These are phyloP conservation scores for Mycena rebaudengoi DNA, from an alignment of 768 basidiomycete genomes.

Conservation along the genomic window DNA sequence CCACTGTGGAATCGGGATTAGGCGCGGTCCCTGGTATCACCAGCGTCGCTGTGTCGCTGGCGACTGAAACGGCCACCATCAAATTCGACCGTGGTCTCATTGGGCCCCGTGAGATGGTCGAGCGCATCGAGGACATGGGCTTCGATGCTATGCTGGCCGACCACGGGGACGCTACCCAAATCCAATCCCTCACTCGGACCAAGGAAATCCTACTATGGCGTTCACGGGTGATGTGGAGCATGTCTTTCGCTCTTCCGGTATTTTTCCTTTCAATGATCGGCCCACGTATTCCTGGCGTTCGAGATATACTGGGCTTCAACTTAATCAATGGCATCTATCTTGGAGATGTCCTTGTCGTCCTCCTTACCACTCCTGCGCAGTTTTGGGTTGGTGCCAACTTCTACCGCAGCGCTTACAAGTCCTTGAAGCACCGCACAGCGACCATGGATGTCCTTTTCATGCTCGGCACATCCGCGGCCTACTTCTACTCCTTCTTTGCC, in stretches of 20 bases:
- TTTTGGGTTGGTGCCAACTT: slow-evolving; percentile 91
- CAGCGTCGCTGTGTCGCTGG: slow-evolving; percentile 75
- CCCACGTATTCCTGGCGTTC: slow-evolving; percentile 70
- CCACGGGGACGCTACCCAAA: slow-evolving; percentile 82
- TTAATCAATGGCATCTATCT: slow-evolving; percentile 78
- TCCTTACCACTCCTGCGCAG: slow-evolving; percentile 90
- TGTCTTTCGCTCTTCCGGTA: slow-evolving; percentile 89
- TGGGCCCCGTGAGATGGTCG: slow-evolving; percentile 88
- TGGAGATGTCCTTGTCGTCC: slow-evolving; percentile 78
- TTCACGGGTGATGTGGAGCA: slow-evolving; percentile 74
- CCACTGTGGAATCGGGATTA: slow-evolving; percentile 78
- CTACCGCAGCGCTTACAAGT: slow-evolving; percentile 90
- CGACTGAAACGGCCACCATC: slow-evolving; percentile 79
- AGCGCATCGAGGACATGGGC: slow-evolving; percentile 86
- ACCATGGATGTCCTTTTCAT: slow-evolving; percentile 99
- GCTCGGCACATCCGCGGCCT: slow-evolving; percentile 94
- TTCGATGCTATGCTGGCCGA: slow-evolving; percentile 90
- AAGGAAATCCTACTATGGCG: slow-evolving; percentile 95
- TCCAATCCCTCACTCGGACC: slow-evolving; percentile 84
- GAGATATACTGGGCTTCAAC: slow-evolving; percentile 55
- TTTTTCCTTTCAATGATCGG: slow-evolving; percentile 92
- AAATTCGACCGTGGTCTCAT: slow-evolving; percentile 78
- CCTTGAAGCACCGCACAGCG: slow-evolving; percentile 85
- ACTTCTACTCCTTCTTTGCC: slow-evolving; percentile 83
- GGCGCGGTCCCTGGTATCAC: slow-evolving; percentile 75